phyloP scores from a whole-genome alignment of 2,329 filamentous ascomycete species.

The Xylariaceae sp. region DNA sequence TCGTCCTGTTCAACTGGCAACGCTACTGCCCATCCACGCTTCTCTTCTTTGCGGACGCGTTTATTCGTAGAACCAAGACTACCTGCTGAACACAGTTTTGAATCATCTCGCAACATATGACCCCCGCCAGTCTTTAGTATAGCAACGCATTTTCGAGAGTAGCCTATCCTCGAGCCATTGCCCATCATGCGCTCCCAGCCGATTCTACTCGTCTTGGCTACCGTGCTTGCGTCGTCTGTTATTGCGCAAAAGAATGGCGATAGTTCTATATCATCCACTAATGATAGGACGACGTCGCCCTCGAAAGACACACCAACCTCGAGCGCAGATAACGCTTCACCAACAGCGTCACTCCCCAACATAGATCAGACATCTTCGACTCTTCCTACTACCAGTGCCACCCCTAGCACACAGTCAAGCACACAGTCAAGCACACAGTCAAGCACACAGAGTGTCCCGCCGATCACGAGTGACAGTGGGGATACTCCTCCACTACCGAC shows the following conservation, averaged over 20 bases:
- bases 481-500: slow-evolving; percentile 51
- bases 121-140: not conserved
- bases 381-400: slow-evolving; percentile 21
- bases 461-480: slow-evolving; percentile 18
- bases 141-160: slow-evolving; percentile 13
- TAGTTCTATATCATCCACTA: slow-evolving; percentile 18
- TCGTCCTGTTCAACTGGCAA: not conserved
- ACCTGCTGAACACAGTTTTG: not conserved
- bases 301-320: slow-evolving; percentile 1
- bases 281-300: slow-evolving; percentile 12
- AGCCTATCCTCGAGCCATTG: slow-evolving; percentile 7
- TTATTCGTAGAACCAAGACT: not conserved
- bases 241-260: slow-evolving; percentile 32
- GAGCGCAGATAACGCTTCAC: not conserved
- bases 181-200: slow-evolving; percentile 37
- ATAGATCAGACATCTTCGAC: slow-evolving; percentile 25
- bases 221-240: slow-evolving; percentile 32
- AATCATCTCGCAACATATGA: not conserved
- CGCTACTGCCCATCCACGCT: not conserved
- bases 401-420: slow-evolving; percentile 21
- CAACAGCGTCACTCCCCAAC: slow-evolving; percentile 17
- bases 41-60: not conserved
- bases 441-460: slow-evolving; percentile 22
- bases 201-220: slow-evolving; percentile 32
- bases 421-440: no score